Evolutionary conservation across 352 stramenopile genomes (phyloP).

Genomic region (Phytophthora uliginosa): DNA sequence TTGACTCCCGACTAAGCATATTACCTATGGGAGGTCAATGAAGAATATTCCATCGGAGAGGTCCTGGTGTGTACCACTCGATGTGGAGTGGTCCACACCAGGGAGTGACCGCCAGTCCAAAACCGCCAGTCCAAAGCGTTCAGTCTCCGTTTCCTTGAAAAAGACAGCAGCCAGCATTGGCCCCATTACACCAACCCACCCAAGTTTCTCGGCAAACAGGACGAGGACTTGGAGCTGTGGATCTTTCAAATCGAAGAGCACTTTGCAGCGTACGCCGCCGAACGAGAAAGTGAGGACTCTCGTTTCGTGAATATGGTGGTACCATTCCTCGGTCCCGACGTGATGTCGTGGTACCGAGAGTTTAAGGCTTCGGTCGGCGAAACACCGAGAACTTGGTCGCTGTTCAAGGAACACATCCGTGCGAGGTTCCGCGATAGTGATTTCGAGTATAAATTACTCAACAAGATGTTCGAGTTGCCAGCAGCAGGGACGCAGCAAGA

Average conservation of each 20-base stretch:
- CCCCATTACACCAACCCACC: too few relatives aligned
- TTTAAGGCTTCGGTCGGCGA: conserved; percentile 17
- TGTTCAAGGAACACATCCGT: conserved; percentile 19
- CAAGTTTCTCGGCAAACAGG: conserved; percentile 10
- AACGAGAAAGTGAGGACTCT: conserved; percentile 6
- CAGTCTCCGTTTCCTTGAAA: too few relatives aligned
- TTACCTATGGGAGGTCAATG: too few relatives aligned
- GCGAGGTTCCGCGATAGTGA: background rate
- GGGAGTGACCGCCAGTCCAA: too few relatives aligned
- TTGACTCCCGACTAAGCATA: too few relatives aligned
- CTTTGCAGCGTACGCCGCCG: conserved; percentile 1
- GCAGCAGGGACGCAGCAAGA: background rate
- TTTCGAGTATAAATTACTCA: background rate
- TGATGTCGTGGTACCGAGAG: conserved; percentile 25
- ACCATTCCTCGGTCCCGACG: conserved; percentile 13
- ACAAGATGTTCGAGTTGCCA: background rate
- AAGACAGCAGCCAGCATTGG: too few relatives aligned
- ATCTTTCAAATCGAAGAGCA: conserved; percentile 23
- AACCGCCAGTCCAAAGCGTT: too few relatives aligned
- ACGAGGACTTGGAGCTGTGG: conserved; percentile 26
- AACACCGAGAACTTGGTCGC: conserved; percentile 1
- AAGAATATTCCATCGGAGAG: too few relatives aligned
- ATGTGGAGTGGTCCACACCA: too few relatives aligned
- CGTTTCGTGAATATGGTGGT: conserved; percentile 18
- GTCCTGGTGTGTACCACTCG: too few relatives aligned